Conservation (phyloP, 139 green algal genomes). For the Chlamydomonas sp. region DNA sequence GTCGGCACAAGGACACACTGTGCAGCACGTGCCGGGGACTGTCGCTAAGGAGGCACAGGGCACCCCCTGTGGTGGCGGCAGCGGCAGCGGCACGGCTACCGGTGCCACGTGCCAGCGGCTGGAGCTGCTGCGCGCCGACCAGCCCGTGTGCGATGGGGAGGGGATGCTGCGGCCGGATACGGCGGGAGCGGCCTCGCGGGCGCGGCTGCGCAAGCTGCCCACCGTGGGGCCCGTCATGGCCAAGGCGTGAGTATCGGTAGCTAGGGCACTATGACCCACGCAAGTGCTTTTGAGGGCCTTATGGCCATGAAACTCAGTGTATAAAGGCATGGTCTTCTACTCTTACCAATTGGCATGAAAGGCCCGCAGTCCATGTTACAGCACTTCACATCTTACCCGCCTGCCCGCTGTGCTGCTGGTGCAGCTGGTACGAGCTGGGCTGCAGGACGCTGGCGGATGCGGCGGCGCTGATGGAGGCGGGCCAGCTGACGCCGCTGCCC, state of each 20-base stretch:
- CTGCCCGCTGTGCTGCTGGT: background rate
- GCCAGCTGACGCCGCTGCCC: background rate
- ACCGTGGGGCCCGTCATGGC: background rate
- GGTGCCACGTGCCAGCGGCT: slow-evolving; percentile 11
- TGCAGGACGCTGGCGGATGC: background rate
- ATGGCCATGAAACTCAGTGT: no score
- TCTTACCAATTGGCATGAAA: no score
- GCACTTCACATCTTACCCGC: background rate
- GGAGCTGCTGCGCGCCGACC: slow-evolving; percentile 11
- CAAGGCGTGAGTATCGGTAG: background rate
- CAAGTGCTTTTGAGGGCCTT: no score
- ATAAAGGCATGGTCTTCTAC: no score
- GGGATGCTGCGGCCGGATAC: background rate
- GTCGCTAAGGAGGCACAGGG: background rate
- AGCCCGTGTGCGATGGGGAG: background rate
- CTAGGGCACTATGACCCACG: no score
- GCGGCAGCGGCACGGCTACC: background rate
- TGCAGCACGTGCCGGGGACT: background rate
- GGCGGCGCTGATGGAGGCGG: background rate
- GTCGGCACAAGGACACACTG: background rate
- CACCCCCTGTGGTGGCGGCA: background rate
- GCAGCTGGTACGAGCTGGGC: slow-evolving; percentile 28
- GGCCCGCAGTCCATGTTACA: no score
- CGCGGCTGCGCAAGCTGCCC: slow-evolving; percentile 10
- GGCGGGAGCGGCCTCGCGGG: slow-evolving; percentile 14